Evolutionary conservation across 73 alveolate species (phyloP), one percentile per base, ranked within the genome.

Genomic region (Paramecium octaurelia): DNA sequence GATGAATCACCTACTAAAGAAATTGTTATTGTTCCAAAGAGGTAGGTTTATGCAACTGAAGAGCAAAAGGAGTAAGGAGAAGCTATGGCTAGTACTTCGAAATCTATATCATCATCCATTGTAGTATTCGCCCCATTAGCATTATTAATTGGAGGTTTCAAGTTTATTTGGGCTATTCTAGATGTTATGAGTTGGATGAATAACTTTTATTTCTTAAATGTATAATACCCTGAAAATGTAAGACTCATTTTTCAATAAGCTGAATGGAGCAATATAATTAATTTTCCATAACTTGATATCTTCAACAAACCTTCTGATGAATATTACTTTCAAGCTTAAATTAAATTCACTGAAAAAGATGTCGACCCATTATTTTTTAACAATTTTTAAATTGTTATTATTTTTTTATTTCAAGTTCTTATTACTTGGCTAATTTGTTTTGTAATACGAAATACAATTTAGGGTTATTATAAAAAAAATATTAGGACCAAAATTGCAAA

Each of bases 171-270:
- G 58, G 38, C 58, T 31, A 75, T 75, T 16, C 48, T 75, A 11
- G 88, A 75, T 8, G 35, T 75, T 36, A 6, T 75, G 18, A 75
- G 64, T 75, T 75, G 88, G 88, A 34, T 75, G 20, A 75, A 75
- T 75, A 75, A 75, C 11, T 75, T 75, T 35, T 75, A 75, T 40
- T 75, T n/a, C 24, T 31, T 75, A 24, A 75, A 75, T 40, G 48
- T 75, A 12, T 6, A 75, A 4, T 75, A 75, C 21, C 88, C 88
- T n/a, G 88, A 40, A 40, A 75, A 75, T 40, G 88, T 75, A 5
- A 36, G 48, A 75, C 58, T 75, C 23, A 11, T 75, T 8, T 75
- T 75, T 75, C 14, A 75, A 36, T 36, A 75, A 36, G 42, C 59
- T n/a, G 60, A 75, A 34, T 75, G 88, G 88, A 24, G 69, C 8